phyloP scores from a whole-genome alignment of 2,329 filamentous ascomycete species.

The Cladophialophora exuberans region DNA sequence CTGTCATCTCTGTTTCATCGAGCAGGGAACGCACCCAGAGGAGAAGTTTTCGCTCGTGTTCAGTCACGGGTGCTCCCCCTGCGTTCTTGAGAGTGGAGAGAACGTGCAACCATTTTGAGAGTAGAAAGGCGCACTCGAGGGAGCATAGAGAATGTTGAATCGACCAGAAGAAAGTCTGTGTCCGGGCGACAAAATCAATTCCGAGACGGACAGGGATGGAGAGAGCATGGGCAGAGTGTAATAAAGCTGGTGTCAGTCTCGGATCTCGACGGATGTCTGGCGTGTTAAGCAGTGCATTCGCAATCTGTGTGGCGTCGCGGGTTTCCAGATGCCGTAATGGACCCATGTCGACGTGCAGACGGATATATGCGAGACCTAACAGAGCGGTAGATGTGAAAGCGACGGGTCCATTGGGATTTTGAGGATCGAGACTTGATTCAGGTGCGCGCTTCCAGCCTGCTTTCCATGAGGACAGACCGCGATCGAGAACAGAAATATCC shows the following conservation, averaged over 20 bases:
- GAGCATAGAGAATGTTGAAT: slow-evolving; percentile 60
- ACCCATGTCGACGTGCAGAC: slow-evolving; percentile 52
- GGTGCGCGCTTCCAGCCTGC: slow-evolving; percentile 56
- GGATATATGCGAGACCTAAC: slow-evolving; percentile 52
- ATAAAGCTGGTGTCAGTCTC: slow-evolving; percentile 52
- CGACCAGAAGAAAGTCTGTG: slow-evolving; percentile 59
- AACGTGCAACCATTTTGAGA: slow-evolving; percentile 51
- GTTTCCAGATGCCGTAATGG: slow-evolving; percentile 52
- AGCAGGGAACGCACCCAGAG: slow-evolving; percentile 55
- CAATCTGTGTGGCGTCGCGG: slow-evolving; percentile 52
- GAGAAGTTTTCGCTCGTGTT: slow-evolving; percentile 51
- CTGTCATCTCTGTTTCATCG: slow-evolving; percentile 53
- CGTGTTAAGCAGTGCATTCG: slow-evolving; percentile 48
- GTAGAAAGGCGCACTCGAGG: slow-evolving; percentile 56
- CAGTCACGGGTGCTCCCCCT: slow-evolving; percentile 46
- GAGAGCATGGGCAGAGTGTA: slow-evolving; percentile 59
- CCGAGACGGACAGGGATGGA: slow-evolving; percentile 59
- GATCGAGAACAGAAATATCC: slow-evolving; percentile 50
- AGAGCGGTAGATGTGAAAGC: slow-evolving; percentile 57
- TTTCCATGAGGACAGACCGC: slow-evolving; percentile 56
- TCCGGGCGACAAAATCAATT: slow-evolving; percentile 56
- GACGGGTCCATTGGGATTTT: slow-evolving; percentile 56
- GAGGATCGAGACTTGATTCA: slow-evolving; percentile 58
- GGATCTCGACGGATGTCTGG: slow-evolving; percentile 49
- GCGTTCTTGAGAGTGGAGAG: slow-evolving; percentile 46